These are phyloP conservation scores for Ceratobasidium sp. DNA, from an alignment of 1,284 basidiomycete species.

Conservation along the genomic window DNA sequence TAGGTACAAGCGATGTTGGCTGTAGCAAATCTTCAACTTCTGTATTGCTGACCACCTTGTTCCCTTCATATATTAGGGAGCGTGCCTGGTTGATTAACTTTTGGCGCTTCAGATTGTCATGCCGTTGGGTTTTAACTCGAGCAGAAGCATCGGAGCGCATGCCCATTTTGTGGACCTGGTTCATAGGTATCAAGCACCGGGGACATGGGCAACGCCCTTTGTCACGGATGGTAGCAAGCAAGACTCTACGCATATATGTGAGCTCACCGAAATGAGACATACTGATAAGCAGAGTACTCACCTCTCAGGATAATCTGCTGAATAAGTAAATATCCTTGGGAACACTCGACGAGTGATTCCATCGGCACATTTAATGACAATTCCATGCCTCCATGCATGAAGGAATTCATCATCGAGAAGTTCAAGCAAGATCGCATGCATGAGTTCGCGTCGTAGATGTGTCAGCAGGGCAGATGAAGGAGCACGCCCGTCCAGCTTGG, in stretches of 20 bases:
- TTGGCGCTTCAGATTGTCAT: slow-evolving; percentile 12
- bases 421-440: slow-evolving; percentile 54
- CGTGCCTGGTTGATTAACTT: background rate
- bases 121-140: slow-evolving; percentile 2
- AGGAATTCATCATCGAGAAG: slow-evolving; percentile 54
- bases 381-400: slow-evolving; percentile 54
- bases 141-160: slow-evolving; percentile 47
- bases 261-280: too few species aligned
- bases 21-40: slow-evolving; percentile 10
- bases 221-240: slow-evolving; percentile 24
- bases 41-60: slow-evolving; percentile 19
- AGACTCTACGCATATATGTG: slow-evolving; percentile 7
- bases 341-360: slow-evolving; percentile 51
- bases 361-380: slow-evolving; percentile 54
- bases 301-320: slow-evolving; percentile 57
- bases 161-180: slow-evolving; percentile 35
- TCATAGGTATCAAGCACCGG: slow-evolving; percentile 39
- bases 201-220: slow-evolving; percentile 30
- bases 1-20: slow-evolving; percentile 38
- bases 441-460: slow-evolving; percentile 53
- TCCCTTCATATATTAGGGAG: slow-evolving; percentile 9
- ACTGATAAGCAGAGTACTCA: slow-evolving; percentile 44
- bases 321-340: slow-evolving; percentile 54
- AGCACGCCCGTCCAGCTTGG: slow-evolving; percentile 15
- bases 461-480: slow-evolving; percentile 49